Conservation (phyloP, 805 yeast genomes). For the Tetrapisispora iriomotensis region DNA sequence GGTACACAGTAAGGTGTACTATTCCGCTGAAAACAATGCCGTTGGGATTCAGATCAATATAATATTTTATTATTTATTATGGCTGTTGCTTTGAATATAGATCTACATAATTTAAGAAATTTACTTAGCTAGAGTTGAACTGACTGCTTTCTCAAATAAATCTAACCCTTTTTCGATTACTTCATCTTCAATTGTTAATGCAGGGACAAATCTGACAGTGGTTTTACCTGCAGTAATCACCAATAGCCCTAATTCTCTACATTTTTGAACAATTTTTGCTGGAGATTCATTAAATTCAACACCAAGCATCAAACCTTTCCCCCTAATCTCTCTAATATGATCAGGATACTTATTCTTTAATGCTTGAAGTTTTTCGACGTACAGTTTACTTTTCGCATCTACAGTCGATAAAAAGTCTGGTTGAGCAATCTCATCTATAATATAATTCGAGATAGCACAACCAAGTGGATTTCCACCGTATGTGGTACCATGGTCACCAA, state of each 20-base stretch:
- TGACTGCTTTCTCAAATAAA: conserved; percentile 47
- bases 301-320: conserved; percentile 83
- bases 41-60: conserved; percentile 1
- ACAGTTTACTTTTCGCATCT: conserved; percentile 45
- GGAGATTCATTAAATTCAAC: conserved; percentile 66
- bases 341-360: conserved; percentile 50
- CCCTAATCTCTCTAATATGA: conserved; percentile 61
- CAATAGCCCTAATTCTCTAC: conserved; percentile 71
- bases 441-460: conserved; percentile 68
- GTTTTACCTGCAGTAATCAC: conserved; percentile 89
- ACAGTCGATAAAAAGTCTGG: conserved; percentile 53
- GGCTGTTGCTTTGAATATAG: not conserved
- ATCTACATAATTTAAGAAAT: not conserved
- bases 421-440: conserved; percentile 57
- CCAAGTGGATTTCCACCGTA: conserved; percentile 97
- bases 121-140: not conserved
- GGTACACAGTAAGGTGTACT: too few relatives aligned
- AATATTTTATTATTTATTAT: conserved; percentile 1
- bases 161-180: conserved; percentile 62
- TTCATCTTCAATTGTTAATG: conserved; percentile 69
- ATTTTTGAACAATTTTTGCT: conserved; percentile 46
- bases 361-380: conserved; percentile 40
- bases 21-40: not conserved
- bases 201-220: conserved; percentile 85
- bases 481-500: conserved; percentile 97